Evolutionary conservation across 371 early-diverging fungal species (phyloP), one percentile per base, ranked within the genome.

Genomic region (Sporodiniella umbellata): DNA sequence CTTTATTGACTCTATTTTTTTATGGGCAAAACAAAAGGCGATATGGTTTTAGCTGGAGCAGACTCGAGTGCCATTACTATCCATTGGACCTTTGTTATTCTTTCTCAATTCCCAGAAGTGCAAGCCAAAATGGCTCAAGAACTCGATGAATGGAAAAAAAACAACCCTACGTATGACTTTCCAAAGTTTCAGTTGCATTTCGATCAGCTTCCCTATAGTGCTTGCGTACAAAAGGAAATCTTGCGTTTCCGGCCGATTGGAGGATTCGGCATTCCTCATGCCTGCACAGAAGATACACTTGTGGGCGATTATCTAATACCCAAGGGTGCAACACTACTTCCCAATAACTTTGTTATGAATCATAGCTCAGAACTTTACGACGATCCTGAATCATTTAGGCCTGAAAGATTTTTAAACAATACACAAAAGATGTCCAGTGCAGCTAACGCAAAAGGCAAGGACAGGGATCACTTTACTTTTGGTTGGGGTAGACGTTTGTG

Each of bases 141-240:
- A 40, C 17, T 58, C 12, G 58, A 58, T 37, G 48, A 8, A 8
- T 58, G 58, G 48, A 45, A 54, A 22, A 15, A 35, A 4, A 33
- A 23, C 11, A 28, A 62, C 19, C 15, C 17, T n/a, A 33, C 53
- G 8, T 21, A 43, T 39, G 28, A 18, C 12, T 22, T 56, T 14
- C 66, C 66, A n/a, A 48, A 28, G 2, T 66, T 51, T 37, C 19
- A 42, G 12, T 53, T 58, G 8, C 54, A 45, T 8, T 17, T 59
- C 21, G 57, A 60, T 12, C 7, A 19, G 1, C 38, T 60, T 25
- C 65, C 57, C 22, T 60, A 48, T 38, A 12, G 46, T 8, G 21
- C 57, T 12, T 59, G 54, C 14, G 60, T 60, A 0, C 54, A 56
- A 33, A 65, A 54, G 43, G 65, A 65, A 33, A 50, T 57, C n/a